Evolutionary conservation across 2,329 filamentous ascomycete genomes (phyloP).

Genomic region (Sclerotiophoma versabilis): DNA sequence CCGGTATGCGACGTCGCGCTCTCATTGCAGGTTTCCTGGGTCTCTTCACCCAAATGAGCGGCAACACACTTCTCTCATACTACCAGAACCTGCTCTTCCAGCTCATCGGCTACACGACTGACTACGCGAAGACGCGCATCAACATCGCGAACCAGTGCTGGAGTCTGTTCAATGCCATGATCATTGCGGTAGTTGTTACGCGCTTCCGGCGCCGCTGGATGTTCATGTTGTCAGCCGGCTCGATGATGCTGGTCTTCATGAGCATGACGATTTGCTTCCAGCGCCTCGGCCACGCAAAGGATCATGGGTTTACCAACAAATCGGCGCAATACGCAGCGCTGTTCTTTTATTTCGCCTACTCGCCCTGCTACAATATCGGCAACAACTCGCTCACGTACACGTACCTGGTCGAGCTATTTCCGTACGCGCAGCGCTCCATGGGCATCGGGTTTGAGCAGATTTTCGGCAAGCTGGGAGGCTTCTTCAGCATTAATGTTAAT

Average conservation of each 20-base stretch:
- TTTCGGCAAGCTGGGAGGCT: conserved; percentile 59
- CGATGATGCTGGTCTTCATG: conserved; percentile 62
- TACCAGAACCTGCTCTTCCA: conserved; percentile 47
- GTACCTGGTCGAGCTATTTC: conserved; percentile 67
- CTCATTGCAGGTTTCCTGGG: conserved; percentile 43
- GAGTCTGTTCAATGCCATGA: conserved; percentile 50
- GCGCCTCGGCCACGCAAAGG: conserved; percentile 33
- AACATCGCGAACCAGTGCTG: conserved; percentile 53
- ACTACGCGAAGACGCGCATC: conserved; percentile 51
- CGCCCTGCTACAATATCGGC: conserved; percentile 68
- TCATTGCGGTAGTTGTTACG: conserved; percentile 50
- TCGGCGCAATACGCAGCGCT: conserved; percentile 53
- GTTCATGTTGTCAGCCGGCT: conserved; percentile 58
- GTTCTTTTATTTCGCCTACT: conserved; percentile 68
- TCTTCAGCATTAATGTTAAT: conserved; percentile 60
- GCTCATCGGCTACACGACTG: conserved; percentile 50
- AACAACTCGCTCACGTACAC: conserved; percentile 72
- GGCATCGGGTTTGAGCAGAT: conserved; percentile 67
- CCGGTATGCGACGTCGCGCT: conserved; percentile 51
- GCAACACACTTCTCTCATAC: conserved; percentile 51
- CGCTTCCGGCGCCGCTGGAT: conserved; percentile 54
- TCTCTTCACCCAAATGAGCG: conserved; percentile 51
- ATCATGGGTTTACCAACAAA: conserved; percentile 36
- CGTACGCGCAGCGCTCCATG: conserved; percentile 63
- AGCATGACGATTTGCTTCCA: conserved; percentile 62